A percentile compares a stretch with the other conserved stretches of the same genome.
Evolutionary conservation across 257 asterid genomes (phyloP).

Genomic region (Lycium barbarum): DNA sequence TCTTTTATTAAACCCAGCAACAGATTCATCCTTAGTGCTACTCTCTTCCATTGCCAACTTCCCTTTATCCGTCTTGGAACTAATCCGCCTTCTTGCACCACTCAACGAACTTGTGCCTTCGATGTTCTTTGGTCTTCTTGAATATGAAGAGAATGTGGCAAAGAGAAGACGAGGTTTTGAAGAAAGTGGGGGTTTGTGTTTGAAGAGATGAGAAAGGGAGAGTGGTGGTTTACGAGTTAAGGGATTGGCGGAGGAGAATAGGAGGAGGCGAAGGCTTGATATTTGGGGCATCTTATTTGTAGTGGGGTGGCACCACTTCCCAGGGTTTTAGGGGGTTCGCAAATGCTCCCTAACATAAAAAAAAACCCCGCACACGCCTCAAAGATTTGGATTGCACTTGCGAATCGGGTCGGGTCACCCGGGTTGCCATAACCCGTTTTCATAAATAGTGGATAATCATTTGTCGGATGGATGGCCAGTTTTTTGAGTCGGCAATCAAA

Average conservation of each 20-base stretch:
- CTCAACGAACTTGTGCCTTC: slow-evolving; percentile 46
- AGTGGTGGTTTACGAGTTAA: slow-evolving; percentile 44
- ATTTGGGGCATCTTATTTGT: slow-evolving; percentile 58
- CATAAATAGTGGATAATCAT: no score
- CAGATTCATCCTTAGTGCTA: slow-evolving; percentile 39
- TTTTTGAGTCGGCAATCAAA: no score
- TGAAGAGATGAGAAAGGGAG: slow-evolving; percentile 33
- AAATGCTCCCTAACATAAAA: no score
- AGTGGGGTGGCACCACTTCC: background rate
- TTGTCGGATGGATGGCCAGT: no score
- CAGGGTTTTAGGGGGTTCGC: slow-evolving; percentile 44
- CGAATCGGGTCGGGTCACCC: no score
- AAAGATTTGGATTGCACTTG: no score
- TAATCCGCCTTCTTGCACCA: slow-evolving; percentile 44
- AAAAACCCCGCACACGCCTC: no score
- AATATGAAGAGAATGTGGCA: slow-evolving; percentile 46
- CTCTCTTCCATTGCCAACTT: slow-evolving; percentile 59
- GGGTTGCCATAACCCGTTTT: no score
- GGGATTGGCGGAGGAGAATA: slow-evolving; percentile 67
- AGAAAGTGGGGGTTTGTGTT: slow-evolving; percentile 31
- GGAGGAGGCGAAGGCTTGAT: slow-evolving; percentile 69
- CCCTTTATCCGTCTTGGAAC: slow-evolving; percentile 36
- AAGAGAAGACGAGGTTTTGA: slow-evolving; percentile 41
- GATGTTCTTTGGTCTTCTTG: slow-evolving; percentile 41
- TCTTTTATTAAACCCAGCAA: slow-evolving; percentile 65